phyloP scores from a whole-genome alignment of 768 basidiomycete species.

The Astraeus odoratus region DNA sequence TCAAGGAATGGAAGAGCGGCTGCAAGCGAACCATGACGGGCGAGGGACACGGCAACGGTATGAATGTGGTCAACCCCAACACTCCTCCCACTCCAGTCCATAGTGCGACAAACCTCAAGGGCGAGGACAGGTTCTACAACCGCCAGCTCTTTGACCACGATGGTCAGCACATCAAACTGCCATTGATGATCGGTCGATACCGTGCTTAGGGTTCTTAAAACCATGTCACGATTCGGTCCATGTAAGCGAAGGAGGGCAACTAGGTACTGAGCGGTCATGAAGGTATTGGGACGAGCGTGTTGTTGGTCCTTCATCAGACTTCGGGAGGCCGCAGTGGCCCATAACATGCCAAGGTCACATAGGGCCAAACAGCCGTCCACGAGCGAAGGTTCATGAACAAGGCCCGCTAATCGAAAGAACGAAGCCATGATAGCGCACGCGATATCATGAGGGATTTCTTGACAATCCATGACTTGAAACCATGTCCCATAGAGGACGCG shows the following conservation, averaged over 20 bases:
- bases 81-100: conserved; percentile 14
- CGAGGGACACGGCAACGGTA: conserved; percentile 25
- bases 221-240: conserved; percentile 20
- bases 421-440: conserved; percentile 29
- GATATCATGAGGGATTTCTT: conserved; percentile 27
- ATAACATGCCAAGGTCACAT: conserved; percentile 24
- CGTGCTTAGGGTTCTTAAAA: conserved; percentile 25
- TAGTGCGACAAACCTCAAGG: conserved; percentile 29
- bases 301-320: not conserved
- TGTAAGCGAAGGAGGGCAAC: conserved; percentile 22
- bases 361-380: conserved; percentile 31
- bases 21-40: conserved; percentile 19
- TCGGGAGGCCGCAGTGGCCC: conserved; percentile 7
- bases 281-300: not conserved
- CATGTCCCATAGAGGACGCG: conserved; percentile 38
- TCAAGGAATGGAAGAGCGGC: conserved; percentile 30
- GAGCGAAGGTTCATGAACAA: conserved; percentile 32
- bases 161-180: conserved; percentile 23
- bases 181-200: conserved; percentile 18
- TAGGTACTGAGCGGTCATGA: conserved; percentile 19
- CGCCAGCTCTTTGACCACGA: conserved; percentile 14
- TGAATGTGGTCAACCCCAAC: conserved; percentile 20
- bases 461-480: conserved; percentile 17
- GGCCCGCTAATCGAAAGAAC: conserved; percentile 40
- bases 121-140: conserved; percentile 26